Evolutionary conservation across 305 asterid genomes (phyloP), one percentile per base, ranked within the genome.

Genomic region (Ilex paraguariensis): DNA sequence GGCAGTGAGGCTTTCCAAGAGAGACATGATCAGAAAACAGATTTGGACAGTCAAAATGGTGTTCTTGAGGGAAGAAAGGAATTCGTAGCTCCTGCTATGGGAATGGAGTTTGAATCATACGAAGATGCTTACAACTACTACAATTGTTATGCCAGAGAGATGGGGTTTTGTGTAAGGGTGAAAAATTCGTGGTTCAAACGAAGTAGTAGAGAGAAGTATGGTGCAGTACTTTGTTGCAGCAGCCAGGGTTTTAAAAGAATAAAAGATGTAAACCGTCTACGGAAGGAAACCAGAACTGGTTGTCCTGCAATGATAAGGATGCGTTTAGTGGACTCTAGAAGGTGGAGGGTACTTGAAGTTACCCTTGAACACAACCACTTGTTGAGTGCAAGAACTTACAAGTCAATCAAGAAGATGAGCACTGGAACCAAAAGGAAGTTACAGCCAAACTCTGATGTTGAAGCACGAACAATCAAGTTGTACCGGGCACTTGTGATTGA

Each of bases 101-200:
- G 92, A 60, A 87, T 87, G 95, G 95, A 85, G 71, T 90, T 90
- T 70, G 95, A 90, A 48, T 78, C 91, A 6, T 90, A 90, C 60
- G 91, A 83, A 32, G 92, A 87, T 77, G 95, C 91, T 68, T 90
- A 90, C 69, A 83, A 77, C 67, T 85, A 80, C 75, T 90, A 85
- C 73, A 90, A 80, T 66, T 77, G 84, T 73, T 82, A 87, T 60
- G 85, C 95, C 52, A 83, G 75, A 75, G 95, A 83, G 76, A 70
- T 85, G 56, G 97, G 97, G 56, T 90, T 87, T 31, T 87, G 85
- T 46, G 81, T 87, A 45, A 76, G 91, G 76, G 95, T 90, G 40
- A 90, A 90, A 75, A 82, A 90, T 30, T 90, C 97, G 2, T 90
- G 95, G 93, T 79, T 88, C 51, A 90, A 87, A 73, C 86, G 92